Base-by-base conservation (phyloP, 129 eudicot species). In the Flaveria brownii region DNA sequence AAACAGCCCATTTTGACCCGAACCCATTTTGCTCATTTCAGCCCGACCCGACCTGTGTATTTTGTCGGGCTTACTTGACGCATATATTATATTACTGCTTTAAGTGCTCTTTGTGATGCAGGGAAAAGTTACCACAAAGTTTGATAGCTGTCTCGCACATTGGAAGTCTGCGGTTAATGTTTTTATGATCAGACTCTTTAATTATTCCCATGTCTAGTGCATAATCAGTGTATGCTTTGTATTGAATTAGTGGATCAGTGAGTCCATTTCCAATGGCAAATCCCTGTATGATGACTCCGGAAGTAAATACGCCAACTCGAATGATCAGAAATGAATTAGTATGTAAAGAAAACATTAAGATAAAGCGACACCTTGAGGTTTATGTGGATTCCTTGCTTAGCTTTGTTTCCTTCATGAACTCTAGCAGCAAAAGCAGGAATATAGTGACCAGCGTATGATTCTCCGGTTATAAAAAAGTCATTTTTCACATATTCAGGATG, bases 201-300 rank as follows among this genome's bases (percentile, higher is more conserved):
- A 94, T 84, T 67, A 94, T n/a, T 28, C 92, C 90, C 87, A 84
- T 85, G 70, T 91, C 97, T 36, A 88, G 73, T 23, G 99, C 99
- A 86, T 88, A 94, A 80, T 94, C 99, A 28, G 97, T 78, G 67
- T 94, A 94, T 43, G 97, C 99, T 59, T 54, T 83, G 87, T 94
- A 94, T 74, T 94, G 99, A 80, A 91, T 76, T 73, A 63, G 90
- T 56, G 99, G 99, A 81, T 94, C 81, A n/a, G 99, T 94, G 71
- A 94, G 96, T 55, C 99, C 99, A 83, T 94, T 94, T 45, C 99
- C 99, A 72, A 94, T 94, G 71, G 99, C 97, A 79, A 94, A 94
- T 67, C 99, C 98, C 99, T 94, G 90, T 47, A 45, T 71, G 67
- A 73, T 13, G 22, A 75, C 52, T n/a, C 67, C 68, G 6, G 11